Conservation (phyloP, 192 early-diverging fungal species). For the Coemansia sp. region DNA sequence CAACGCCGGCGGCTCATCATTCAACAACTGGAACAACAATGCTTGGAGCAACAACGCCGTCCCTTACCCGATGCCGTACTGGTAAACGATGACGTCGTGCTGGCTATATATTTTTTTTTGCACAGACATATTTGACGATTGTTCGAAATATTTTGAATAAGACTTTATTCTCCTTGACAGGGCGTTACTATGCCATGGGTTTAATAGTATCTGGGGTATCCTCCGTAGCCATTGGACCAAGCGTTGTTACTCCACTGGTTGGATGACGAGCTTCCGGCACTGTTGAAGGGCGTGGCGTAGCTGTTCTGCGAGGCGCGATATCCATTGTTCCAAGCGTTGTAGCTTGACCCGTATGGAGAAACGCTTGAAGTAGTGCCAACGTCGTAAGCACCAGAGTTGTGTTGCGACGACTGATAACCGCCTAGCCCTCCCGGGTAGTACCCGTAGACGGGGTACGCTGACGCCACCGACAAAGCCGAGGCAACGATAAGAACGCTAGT, state of each 20-base stretch:
- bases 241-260: constrained; percentile 45
- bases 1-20: constrained; percentile 48
- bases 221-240: constrained; percentile 21
- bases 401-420: constrained; percentile 15
- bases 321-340: constrained; percentile 35
- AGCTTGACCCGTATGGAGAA: constrained; percentile 24
- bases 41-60: constrained; percentile 49
- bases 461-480: constrained; percentile 2
- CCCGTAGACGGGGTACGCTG: constrained; percentile 26
- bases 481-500: neutral
- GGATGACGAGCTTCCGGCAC: constrained; percentile 19
- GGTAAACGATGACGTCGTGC: constrained; percentile 14
- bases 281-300: constrained; percentile 17
- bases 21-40: constrained; percentile 59
- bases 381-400: constrained; percentile 40
- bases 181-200: neutral
- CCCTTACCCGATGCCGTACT: constrained; percentile 43
- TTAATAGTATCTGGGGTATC: constrained; percentile 20
- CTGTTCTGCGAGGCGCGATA: constrained; percentile 20
- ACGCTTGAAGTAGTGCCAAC: constrained; percentile 16
- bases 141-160: neutral
- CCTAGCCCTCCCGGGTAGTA: constrained; percentile 21
- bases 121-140: neutral
- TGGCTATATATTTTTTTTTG: neutral
- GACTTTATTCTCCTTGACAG: neutral